phyloP scores from a whole-genome alignment of 208 protist species.

The Crithidia acanthocephali region DNA sequence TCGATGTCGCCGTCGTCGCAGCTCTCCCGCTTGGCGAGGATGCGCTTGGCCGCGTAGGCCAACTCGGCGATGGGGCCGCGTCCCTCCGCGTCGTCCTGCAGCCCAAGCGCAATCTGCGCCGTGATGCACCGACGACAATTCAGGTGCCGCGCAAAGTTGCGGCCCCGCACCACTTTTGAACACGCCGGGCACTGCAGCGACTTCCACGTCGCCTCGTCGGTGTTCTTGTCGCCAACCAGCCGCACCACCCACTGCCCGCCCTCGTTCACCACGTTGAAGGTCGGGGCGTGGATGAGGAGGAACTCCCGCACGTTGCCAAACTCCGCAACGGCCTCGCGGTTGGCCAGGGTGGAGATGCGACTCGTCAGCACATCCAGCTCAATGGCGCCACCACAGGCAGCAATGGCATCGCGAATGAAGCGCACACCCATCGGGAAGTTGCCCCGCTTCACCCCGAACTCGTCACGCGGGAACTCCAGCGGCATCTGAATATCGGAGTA shows the following conservation, averaged over 20 bases:
- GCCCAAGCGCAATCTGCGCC: constrained; percentile 85
- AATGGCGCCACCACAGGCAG: constrained; percentile 82
- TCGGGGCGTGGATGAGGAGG: constrained; percentile 87
- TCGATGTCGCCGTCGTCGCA: constrained; percentile 88
- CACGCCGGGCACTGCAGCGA: constrained; percentile 83
- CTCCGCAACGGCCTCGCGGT: constrained; percentile 69
- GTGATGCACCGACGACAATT: constrained; percentile 86
- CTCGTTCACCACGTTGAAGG: constrained; percentile 81
- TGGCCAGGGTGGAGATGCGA: constrained; percentile 81
- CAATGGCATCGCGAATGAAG: constrained; percentile 89
- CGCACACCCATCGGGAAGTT: constrained; percentile 91
- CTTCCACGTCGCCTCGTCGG: constrained; percentile 78
- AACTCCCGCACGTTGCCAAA: constrained; percentile 93
- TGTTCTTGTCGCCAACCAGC: constrained; percentile 41
- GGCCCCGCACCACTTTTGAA: constrained; percentile 80
- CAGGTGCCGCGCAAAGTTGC: constrained; percentile 87
- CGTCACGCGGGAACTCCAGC: constrained; percentile 86
- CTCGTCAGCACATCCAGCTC: constrained; percentile 89
- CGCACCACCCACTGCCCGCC: constrained; percentile 80
- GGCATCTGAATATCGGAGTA: constrained; percentile 90
- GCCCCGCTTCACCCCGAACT: constrained; percentile 87
- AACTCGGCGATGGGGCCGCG: constrained; percentile 86
- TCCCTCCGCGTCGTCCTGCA: constrained; percentile 67
- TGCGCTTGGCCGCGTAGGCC: constrained; percentile 71
- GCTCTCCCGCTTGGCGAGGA: constrained; percentile 54